A percentile compares a stretch with the other conserved stretches of the same genome.
Conservation (phyloP, 108 stramenopile genomes). For the Stephanodiscus triporus region DNA sequence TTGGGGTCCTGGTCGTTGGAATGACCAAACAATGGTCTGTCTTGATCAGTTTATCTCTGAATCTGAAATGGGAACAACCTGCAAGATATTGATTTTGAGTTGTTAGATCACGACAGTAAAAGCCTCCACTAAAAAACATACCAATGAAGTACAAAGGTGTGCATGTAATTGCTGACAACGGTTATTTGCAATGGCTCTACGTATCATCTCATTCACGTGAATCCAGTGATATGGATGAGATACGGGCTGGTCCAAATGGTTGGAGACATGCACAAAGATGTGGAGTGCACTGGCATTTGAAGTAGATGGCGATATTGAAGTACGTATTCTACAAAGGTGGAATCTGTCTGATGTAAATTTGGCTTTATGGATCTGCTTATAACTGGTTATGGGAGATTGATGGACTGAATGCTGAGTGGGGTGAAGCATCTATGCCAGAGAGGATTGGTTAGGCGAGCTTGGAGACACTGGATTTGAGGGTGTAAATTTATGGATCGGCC, state of each 20-base stretch:
- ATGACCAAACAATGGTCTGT: background rate
- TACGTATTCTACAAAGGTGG: constrained; percentile 16
- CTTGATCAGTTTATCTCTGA: constrained; percentile 2
- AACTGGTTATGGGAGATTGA: constrained; percentile 47
- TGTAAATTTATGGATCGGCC: background rate
- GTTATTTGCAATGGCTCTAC: constrained; percentile 36
- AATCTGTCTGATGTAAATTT: constrained; percentile 22
- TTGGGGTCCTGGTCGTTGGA: constrained; percentile 10
- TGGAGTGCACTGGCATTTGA: constrained; percentile 49
- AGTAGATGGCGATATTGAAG: constrained; percentile 49
- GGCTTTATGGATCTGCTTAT: constrained; percentile 40
- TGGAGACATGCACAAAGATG: constrained; percentile 49
- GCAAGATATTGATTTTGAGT: constrained; percentile 5
- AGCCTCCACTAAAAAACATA: background rate
- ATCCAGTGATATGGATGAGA: background rate
- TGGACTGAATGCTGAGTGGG: constrained; percentile 27
- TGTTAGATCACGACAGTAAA: background rate
- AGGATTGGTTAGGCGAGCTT: constrained; percentile 13
- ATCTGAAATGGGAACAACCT: background rate
- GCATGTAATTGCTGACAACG: constrained; percentile 45
- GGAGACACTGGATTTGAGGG: background rate
- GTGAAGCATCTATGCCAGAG: background rate
- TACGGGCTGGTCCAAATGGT: constrained; percentile 22
- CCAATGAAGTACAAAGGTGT: constrained; percentile 9
- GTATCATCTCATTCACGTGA: constrained; percentile 27